Base-by-base conservation (phyloP, 2,329 filamentous ascomycete genomes). In the Colletotrichum cereale region DNA sequence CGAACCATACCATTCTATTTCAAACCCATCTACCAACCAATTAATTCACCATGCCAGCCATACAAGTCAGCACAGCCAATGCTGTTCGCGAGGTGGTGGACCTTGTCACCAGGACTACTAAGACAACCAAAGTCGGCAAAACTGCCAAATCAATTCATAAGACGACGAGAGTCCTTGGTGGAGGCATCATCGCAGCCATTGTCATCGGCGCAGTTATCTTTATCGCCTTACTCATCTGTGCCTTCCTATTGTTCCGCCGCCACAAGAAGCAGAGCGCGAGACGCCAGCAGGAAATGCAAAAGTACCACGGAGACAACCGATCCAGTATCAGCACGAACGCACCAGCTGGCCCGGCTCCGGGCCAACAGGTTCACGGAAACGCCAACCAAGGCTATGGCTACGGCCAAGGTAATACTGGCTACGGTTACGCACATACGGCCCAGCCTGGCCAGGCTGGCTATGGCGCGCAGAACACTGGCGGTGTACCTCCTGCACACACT, bases 101-200 rank as follows among this genome's bases (percentile, higher is more conserved):
- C 29, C 36, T 71, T 10, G n/a, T 71, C 29, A 10, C 44, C 31
- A 53, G 68, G 7, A 36, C 16, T 10, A 67, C 50, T 14, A 16
- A n/a, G n/a, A n/a, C 50, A 3, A 38, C 40, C 29, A 26, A 53
- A 16, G 4, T 50, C n/a, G 48, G 26, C 5, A 56, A 42, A 5
- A 6, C 55, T 36, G 29, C 6, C 6, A 44, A 44, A 1, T 24
- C 40, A n/a, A n/a, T 8, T n/a, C 18, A 11, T 21, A 44, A 11
- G 21, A 44, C 44, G 42, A 52, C 29, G 31, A 44, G 68, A 3
- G 58, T 34, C 3, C 24, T 68, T 21, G 11, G 58, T 11, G 68
- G 65, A 16, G 68, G 68, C 38, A 63, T 68, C 29, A 71, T 71
- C 53, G 68, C 68, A 16, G 68, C 65, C 1, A 71, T 71, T 2